Evolutionary conservation across 2,329 filamentous ascomycete genomes (phyloP).

Genomic region (Calonectria fujianensis): DNA sequence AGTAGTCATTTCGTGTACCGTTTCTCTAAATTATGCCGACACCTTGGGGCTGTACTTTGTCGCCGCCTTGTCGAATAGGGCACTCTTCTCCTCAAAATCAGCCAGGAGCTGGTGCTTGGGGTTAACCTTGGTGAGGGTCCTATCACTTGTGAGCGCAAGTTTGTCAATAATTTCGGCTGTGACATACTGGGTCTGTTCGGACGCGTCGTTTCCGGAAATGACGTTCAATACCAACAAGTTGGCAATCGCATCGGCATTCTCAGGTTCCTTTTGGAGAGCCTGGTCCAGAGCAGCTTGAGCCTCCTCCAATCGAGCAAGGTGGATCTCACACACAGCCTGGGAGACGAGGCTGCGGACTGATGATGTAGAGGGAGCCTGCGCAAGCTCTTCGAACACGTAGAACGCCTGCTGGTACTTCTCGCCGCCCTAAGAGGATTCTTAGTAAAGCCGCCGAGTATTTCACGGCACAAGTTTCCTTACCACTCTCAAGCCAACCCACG

Average conservation of each 20-base stretch:
- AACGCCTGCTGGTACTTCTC: conserved; percentile 98
- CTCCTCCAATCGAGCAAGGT: conserved; percentile 91
- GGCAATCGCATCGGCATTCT: conserved; percentile 84
- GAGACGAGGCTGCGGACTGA: conserved; percentile 85
- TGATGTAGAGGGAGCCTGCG: conserved; percentile 88
- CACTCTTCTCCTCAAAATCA: conserved; percentile 89
- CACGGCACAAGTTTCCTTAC: conserved; percentile 66
- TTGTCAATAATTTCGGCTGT: not conserved
- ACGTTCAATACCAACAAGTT: conserved; percentile 88
- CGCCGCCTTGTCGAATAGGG: conserved; percentile 90
- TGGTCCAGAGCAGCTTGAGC: conserved; percentile 90
- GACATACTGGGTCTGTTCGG: conserved; percentile 77
- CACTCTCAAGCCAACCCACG: conserved; percentile 92
- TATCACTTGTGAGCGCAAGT: conserved; percentile 59
- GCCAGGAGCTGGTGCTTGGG: conserved; percentile 81
- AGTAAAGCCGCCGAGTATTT: conserved; percentile 44
- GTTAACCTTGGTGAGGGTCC: conserved; percentile 74
- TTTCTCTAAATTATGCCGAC: conserved; percentile 64
- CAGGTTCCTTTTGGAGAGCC: conserved; percentile 83
- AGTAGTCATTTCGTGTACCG: conserved; percentile 53
- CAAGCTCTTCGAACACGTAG: conserved; percentile 98
- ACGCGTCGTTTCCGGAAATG: conserved; percentile 82
- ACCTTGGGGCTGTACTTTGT: conserved; percentile 92
- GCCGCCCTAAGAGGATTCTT: conserved; percentile 79
- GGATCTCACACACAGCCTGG: conserved; percentile 93